Evolutionary conservation across 352 stramenopile genomes (phyloP), one percentile per base, ranked within the genome.

Genomic region (Phytophthora europaea): DNA sequence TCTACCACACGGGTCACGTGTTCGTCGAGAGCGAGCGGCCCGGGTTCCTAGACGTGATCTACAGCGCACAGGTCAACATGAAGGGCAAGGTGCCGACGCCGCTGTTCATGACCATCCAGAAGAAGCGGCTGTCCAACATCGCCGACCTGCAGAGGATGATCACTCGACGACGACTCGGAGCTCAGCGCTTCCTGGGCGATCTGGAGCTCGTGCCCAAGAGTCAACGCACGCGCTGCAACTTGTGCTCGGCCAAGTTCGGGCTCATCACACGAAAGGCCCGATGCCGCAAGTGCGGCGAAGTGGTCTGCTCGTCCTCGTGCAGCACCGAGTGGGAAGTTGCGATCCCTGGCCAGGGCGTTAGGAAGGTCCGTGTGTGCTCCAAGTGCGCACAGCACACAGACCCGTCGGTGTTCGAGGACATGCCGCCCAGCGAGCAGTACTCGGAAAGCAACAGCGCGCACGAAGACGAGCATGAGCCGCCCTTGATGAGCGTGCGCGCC

Each of bases 251-350:
- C 36, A 88, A 86, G 63, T 94, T 94, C 62, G 78, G 81, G 0
- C 38, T 90, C 36, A 74, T 94, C n/a, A 83, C 73, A n/a, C 81
- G 81, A 3, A 94, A 94, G 58, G 57, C 76, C 8, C 79, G 81
- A 22, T 94, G 87, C 64, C 83, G 85, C 64, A 89, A 86, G 65
- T 94, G 87, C 55, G 87, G 87, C 20, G 84, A 94, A 80, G 87
- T 94, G 26, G 82, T 93, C 18, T 94, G 87, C 59, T 48, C 75
- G 9, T 82, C 81, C 22, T 20, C 75, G 18, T 94, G 87, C 63
- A 89, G 76, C 45, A 85, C 78, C n/a, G 74, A 82, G 20, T 92
- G 75, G 75, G 80, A 88, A 43, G 76, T 94, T 16, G 69, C 74
- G 33, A 77, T 90, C 33, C 64, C 84, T 4, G 84, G 79, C 16